phyloP scores from a whole-genome alignment of 768 basidiomycete genomes.

The Ramaria rubella region DNA sequence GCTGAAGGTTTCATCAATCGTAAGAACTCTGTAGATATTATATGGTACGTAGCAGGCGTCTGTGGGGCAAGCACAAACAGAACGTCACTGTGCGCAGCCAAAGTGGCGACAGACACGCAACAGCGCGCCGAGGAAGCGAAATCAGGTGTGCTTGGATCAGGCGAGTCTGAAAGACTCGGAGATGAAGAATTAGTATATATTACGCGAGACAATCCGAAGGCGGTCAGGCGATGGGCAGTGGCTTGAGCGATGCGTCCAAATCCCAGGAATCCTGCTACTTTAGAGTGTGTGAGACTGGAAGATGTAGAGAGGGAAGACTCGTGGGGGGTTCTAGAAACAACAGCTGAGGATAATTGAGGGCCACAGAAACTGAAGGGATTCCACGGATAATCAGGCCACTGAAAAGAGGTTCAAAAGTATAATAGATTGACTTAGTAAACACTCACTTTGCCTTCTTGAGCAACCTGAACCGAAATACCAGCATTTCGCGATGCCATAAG shows the following conservation, averaged over 20 bases:
- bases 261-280: slow-evolving; percentile 85
- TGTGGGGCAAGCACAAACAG: slow-evolving; percentile 81
- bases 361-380: slow-evolving; percentile 82
- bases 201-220: slow-evolving; percentile 74
- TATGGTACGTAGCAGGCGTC: slow-evolving; percentile 58
- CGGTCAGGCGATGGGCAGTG: slow-evolving; percentile 67
- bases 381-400: slow-evolving; percentile 84
- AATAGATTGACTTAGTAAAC: not conserved
- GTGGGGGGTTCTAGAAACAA: slow-evolving; percentile 22
- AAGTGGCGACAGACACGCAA: slow-evolving; percentile 49
- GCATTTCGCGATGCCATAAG: slow-evolving; percentile 90
- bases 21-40: slow-evolving; percentile 69
- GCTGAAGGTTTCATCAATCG: slow-evolving; percentile 78
- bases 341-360: slow-evolving; percentile 54
- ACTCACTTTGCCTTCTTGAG: slow-evolving; percentile 61
- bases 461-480: slow-evolving; percentile 54
- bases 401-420: not conserved
- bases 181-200: slow-evolving; percentile 62
- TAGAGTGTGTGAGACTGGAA: slow-evolving; percentile 34
- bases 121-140: slow-evolving; percentile 23
- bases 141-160: slow-evolving; percentile 22
- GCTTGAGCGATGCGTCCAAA: slow-evolving; percentile 93
- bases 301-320: slow-evolving; percentile 16
- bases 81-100: slow-evolving; percentile 77
- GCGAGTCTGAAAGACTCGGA: slow-evolving; percentile 26